These are phyloP conservation scores for Monosporascus ibericus DNA, from an alignment of 2,329 filamentous ascomycete species.

Conservation along the genomic window DNA sequence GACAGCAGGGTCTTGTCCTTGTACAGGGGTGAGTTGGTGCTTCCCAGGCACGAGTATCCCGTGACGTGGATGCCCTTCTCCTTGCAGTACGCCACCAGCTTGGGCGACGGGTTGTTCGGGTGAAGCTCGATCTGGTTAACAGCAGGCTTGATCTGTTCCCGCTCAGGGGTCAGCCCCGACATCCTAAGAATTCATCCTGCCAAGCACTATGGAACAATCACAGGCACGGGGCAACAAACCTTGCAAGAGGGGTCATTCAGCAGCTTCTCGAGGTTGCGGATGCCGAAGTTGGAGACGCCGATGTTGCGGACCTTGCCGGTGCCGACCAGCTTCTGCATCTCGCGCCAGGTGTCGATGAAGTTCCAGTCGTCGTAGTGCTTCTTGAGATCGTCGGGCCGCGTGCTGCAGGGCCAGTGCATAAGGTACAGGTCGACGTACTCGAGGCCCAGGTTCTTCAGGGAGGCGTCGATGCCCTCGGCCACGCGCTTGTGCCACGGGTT, in stretches of 20 bases:
- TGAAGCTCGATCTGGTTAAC: slow-evolving; percentile 82
- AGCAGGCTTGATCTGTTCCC: slow-evolving; percentile 47
- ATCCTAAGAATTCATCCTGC: not conserved
- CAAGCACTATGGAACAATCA: not conserved
- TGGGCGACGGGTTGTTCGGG: slow-evolving; percentile 74
- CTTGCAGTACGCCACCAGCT: slow-evolving; percentile 67
- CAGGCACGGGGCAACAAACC: slow-evolving; percentile 28
- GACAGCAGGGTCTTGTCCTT: slow-evolving; percentile 57
- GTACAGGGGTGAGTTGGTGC: slow-evolving; percentile 63
- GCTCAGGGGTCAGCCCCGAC: no score
- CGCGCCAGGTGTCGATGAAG: slow-evolving; percentile 72
- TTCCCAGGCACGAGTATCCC: slow-evolving; percentile 69
- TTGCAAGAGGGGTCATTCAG: slow-evolving; percentile 60
- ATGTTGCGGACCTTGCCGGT: slow-evolving; percentile 73
- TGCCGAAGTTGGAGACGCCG: slow-evolving; percentile 81
- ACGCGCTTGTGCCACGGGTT: slow-evolving; percentile 73
- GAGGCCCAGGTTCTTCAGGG: slow-evolving; percentile 53
- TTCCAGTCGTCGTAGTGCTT: slow-evolving; percentile 74
- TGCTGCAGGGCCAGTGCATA: slow-evolving; percentile 66
- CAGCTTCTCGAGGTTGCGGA: slow-evolving; percentile 72
- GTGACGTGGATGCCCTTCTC: slow-evolving; percentile 70
- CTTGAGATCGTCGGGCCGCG: slow-evolving; percentile 53
- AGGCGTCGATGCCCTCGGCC: slow-evolving; percentile 52
- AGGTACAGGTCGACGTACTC: slow-evolving; percentile 67
- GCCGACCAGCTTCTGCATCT: slow-evolving; percentile 63